phyloP scores from a whole-genome alignment of 176 grass and related monocot genomes.

The Oryza rufipogon region DNA sequence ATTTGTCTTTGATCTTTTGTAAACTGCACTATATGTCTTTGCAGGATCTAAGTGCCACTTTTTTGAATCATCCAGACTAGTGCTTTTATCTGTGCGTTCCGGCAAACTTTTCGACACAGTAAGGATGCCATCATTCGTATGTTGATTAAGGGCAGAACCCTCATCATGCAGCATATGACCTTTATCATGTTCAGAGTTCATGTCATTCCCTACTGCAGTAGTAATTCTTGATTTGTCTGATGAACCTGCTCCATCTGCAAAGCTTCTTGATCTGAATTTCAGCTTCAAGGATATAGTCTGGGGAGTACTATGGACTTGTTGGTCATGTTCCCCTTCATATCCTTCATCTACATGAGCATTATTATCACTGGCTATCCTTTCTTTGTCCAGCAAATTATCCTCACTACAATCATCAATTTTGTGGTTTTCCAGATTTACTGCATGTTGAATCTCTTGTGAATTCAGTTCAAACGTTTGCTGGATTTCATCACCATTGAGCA shows the following conservation, averaged over 20 bases:
- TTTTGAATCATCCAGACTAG: slow-evolving; percentile 43
- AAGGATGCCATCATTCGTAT: slow-evolving; percentile 30
- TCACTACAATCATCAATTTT: slow-evolving; percentile 4
- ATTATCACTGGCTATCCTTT: slow-evolving; percentile 25
- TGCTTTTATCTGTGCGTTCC: slow-evolving; percentile 41
- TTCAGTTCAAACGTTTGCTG: slow-evolving; percentile 34
- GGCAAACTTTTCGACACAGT: slow-evolving; percentile 42
- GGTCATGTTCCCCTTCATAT: slow-evolving; percentile 30
- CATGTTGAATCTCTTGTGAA: slow-evolving; percentile 33
- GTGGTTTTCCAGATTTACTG: slow-evolving; percentile 43
- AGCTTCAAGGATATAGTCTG: slow-evolving; percentile 58
- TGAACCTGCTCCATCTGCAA: slow-evolving; percentile 48
- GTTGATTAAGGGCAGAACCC: slow-evolving; percentile 48
- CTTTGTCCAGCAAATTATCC: slow-evolving; percentile 28
- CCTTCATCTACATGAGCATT: slow-evolving; percentile 31
- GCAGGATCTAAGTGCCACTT: slow-evolving; percentile 47
- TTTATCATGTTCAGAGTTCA: slow-evolving; percentile 31
- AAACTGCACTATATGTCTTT: slow-evolving; percentile 64
- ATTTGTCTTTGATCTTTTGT: slow-evolving; percentile 71
- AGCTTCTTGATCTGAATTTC: slow-evolving; percentile 66
- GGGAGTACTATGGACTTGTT: slow-evolving; percentile 39
- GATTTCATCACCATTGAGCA: slow-evolving; percentile 26
- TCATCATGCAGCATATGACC: slow-evolving; percentile 45
- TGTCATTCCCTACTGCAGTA: slow-evolving; percentile 28
- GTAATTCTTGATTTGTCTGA: slow-evolving; percentile 48